These are phyloP conservation scores for Metschnikowia orientalis DNA, from an alignment of 805 yeast genomes.

Conservation along the genomic window DNA sequence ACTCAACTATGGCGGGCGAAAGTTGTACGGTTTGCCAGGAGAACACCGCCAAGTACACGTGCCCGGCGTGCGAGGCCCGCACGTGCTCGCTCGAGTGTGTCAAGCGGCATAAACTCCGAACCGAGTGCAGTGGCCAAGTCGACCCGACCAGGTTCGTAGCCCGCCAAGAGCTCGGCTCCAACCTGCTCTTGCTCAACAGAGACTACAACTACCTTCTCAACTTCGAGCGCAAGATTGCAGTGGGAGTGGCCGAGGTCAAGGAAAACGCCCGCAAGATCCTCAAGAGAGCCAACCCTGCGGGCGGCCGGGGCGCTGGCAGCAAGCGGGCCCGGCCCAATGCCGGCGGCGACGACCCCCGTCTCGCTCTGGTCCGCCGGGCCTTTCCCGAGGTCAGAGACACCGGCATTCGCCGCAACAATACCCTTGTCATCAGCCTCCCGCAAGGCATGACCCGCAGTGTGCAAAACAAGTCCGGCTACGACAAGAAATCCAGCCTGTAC, in stretches of 20 bases:
- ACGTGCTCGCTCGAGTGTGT: constrained; percentile 76
- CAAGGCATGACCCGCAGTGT: constrained; percentile 67
- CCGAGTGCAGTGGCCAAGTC: constrained; percentile 61
- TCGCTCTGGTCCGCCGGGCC: constrained; percentile 18
- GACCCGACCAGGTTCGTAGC: constrained; percentile 59
- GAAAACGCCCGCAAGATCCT: constrained; percentile 40
- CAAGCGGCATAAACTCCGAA: constrained; percentile 57
- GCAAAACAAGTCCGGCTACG: constrained; percentile 66
- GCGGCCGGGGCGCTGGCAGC: constrained; percentile 6
- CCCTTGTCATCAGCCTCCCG: constrained; percentile 58
- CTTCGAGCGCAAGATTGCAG: constrained; percentile 55
- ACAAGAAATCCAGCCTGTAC: constrained; percentile 54
- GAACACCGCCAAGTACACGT: constrained; percentile 56
- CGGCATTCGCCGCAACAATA: constrained; percentile 54
- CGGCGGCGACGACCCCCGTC: constrained; percentile 21
- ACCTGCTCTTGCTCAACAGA: constrained; percentile 56
- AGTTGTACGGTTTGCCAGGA: constrained; percentile 34
- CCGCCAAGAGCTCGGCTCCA: constrained; percentile 38
- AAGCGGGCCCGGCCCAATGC: constrained; percentile 12
- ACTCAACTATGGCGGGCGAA: constrained; percentile 17
- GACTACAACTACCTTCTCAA: constrained; percentile 74
- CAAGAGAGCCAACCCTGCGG: constrained; percentile 22
- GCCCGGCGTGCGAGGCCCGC: constrained; percentile 68
- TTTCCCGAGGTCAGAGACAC: constrained; percentile 28
- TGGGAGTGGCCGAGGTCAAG: constrained; percentile 52